A percentile compares a stretch with the other conserved stretches of the same genome.
These are phyloP conservation scores for Solanum etuberosum DNA, from an alignment of 257 asterid species.

Conservation along the genomic window DNA sequence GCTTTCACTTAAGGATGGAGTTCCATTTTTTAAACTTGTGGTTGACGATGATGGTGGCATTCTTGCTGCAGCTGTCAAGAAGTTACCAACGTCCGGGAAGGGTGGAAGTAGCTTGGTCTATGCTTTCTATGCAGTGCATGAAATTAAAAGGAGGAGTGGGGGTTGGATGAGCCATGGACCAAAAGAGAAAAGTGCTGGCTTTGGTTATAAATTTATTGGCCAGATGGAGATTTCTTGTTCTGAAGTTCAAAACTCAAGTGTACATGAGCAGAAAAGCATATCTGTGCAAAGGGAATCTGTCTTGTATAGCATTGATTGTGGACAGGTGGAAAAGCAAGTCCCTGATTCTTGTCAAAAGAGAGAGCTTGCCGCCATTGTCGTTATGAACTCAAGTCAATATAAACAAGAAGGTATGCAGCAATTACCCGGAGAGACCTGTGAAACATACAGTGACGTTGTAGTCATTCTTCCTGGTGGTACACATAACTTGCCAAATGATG, in stretches of 20 bases:
- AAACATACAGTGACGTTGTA: constrained; percentile 12
- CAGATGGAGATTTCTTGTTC: constrained; percentile 61
- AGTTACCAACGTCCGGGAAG: constrained; percentile 37
- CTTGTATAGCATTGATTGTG: constrained; percentile 38
- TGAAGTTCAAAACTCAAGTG: constrained; percentile 5
- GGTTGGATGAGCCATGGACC: constrained; percentile 76
- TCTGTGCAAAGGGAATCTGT: constrained; percentile 47
- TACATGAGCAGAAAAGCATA: constrained; percentile 4
- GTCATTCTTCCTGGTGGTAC: constrained; percentile 72
- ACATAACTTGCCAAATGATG: constrained; percentile 57
- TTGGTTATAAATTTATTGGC: constrained; percentile 53
- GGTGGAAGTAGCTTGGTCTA: constrained; percentile 38
- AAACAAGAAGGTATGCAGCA: constrained; percentile 9
- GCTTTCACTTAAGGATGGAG: constrained; percentile 54
- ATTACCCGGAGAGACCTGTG: not conserved
- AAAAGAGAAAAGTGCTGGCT: constrained; percentile 42
- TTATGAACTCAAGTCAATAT: constrained; percentile 16
- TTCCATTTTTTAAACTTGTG: constrained; percentile 70
- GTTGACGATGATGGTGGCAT: constrained; percentile 60
- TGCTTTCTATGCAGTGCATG: constrained; percentile 65
- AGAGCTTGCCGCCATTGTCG: constrained; percentile 71
- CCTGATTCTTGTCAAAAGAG: constrained; percentile 32
- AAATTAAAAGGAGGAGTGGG: constrained; percentile 60
- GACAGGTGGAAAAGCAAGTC: constrained; percentile 30
- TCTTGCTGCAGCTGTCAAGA: constrained; percentile 68